These are phyloP conservation scores for Epichloe gansuensis DNA, from an alignment of 2,329 filamentous ascomycete genomes.

Conservation along the genomic window DNA sequence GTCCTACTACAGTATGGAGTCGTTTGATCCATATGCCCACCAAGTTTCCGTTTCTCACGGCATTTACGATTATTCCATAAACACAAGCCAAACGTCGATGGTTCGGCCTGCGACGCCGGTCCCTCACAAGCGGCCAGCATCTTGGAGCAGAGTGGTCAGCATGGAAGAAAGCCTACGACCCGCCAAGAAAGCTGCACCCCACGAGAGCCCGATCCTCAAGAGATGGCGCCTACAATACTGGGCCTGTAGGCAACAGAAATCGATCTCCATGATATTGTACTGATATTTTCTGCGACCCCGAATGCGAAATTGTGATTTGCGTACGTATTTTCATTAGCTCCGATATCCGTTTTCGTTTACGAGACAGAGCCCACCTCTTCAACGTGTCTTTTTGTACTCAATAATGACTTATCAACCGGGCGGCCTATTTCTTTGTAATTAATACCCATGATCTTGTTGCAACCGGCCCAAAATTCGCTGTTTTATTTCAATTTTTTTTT, in stretches of 20 bases:
- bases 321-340: no score
- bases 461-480: no score
- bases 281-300: no score
- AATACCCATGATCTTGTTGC: not conserved
- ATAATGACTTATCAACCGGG: not conserved
- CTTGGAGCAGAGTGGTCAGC: slow-evolving; percentile 25
- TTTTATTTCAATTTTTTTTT: no score
- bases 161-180: slow-evolving; percentile 27
- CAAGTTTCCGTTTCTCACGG: slow-evolving; percentile 8
- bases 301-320: no score
- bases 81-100: slow-evolving; percentile 13
- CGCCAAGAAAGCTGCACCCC: slow-evolving; percentile 22
- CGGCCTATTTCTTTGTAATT: not conserved
- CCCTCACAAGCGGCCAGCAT: slow-evolving; percentile 26
- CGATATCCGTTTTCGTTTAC: not conserved
- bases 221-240: slow-evolving; percentile 14
- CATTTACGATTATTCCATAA: slow-evolving; percentile 16
- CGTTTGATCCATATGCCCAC: slow-evolving; percentile 7
- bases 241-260: slow-evolving; percentile 11
- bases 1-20: slow-evolving; percentile 11
- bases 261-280: no score
- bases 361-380: not conserved
- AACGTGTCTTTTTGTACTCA: not conserved
- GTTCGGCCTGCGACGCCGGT: slow-evolving; percentile 25
- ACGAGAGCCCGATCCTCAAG: slow-evolving; percentile 14